These are phyloP conservation scores for Sicyos edulis DNA, from an alignment of 306 rosid genomes.

Conservation along the genomic window DNA sequence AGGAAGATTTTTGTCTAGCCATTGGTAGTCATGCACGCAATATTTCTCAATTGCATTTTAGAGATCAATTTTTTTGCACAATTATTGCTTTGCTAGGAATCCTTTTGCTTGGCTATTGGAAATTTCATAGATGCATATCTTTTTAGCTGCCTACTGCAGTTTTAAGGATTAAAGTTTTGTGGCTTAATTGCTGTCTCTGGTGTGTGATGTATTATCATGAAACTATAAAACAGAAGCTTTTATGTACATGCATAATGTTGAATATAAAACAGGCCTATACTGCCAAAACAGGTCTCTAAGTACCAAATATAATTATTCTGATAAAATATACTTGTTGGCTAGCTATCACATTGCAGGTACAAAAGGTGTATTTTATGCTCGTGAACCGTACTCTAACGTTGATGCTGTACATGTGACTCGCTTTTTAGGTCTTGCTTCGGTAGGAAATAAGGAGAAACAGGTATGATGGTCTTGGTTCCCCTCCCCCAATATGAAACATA, in stretches of 20 bases:
- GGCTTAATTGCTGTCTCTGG: background rate
- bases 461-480: slow-evolving; percentile 26
- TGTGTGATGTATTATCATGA: background rate
- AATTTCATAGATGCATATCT: background rate
- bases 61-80: background rate
- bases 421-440: slow-evolving; percentile 87
- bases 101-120: background rate
- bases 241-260: slow-evolving; percentile 4
- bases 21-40: background rate
- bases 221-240: background rate
- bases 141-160: background rate
- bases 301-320: slow-evolving; percentile 18
- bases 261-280: background rate
- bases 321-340: slow-evolving; percentile 32
- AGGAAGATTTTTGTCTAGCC: background rate
- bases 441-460: slow-evolving; percentile 95
- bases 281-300: background rate
- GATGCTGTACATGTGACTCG: slow-evolving; percentile 92
- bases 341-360: slow-evolving; percentile 93
- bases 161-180: slow-evolving; percentile 6
- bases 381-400: slow-evolving; percentile 81
- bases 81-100: background rate
- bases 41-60: background rate
- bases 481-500: background rate
- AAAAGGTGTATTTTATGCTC: slow-evolving; percentile 69